A percentile compares a stretch with the other conserved stretches of the same genome.
phyloP scores from a whole-genome alignment of 352 stramenopile species.

The Pythium monospermum region DNA sequence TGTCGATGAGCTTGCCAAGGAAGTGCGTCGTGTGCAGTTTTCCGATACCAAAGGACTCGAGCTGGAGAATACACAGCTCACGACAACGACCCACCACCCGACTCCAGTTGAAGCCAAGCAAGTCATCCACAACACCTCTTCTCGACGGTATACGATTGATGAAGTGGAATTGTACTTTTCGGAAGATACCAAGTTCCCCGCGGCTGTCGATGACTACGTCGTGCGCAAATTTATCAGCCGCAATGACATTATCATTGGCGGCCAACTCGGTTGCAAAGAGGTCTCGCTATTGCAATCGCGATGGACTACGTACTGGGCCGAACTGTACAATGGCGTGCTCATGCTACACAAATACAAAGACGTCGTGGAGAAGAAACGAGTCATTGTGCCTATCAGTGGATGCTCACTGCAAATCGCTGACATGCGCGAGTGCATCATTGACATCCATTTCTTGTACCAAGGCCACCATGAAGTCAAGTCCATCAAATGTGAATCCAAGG shows the following conservation, averaged over 20 bases:
- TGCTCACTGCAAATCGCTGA: slow-evolving; percentile 47
- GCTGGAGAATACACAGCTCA: slow-evolving; percentile 18
- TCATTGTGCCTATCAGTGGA: slow-evolving; percentile 36
- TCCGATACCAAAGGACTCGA: slow-evolving; percentile 19
- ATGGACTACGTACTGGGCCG: slow-evolving; percentile 39
- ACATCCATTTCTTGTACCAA: slow-evolving; percentile 61
- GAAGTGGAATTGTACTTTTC: slow-evolving; percentile 24
- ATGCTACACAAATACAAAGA: slow-evolving; percentile 54
- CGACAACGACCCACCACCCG: slow-evolving; percentile 16
- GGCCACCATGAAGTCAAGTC: slow-evolving; percentile 27
- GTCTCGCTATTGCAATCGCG: slow-evolving; percentile 3
- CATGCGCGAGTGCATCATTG: slow-evolving; percentile 41
- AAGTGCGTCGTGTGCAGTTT: slow-evolving; percentile 43
- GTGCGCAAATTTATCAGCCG: slow-evolving; percentile 35
- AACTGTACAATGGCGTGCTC: slow-evolving; percentile 66
- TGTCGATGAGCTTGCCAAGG: slow-evolving; percentile 10
- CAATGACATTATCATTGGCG: slow-evolving; percentile 46
- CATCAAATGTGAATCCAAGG: slow-evolving; percentile 45
- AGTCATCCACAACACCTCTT: slow-evolving; percentile 23
- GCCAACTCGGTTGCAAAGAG: slow-evolving; percentile 34
- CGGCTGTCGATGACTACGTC: slow-evolving; percentile 16
- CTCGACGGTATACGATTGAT: slow-evolving; percentile 15
- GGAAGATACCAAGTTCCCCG: slow-evolving; percentile 19
- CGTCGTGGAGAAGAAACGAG: slow-evolving; percentile 47
- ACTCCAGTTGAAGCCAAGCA: slow-evolving; percentile 17